These are phyloP conservation scores for Sclerotinia glacialis DNA, from an alignment of 2,329 filamentous ascomycete species.

Conservation along the genomic window DNA sequence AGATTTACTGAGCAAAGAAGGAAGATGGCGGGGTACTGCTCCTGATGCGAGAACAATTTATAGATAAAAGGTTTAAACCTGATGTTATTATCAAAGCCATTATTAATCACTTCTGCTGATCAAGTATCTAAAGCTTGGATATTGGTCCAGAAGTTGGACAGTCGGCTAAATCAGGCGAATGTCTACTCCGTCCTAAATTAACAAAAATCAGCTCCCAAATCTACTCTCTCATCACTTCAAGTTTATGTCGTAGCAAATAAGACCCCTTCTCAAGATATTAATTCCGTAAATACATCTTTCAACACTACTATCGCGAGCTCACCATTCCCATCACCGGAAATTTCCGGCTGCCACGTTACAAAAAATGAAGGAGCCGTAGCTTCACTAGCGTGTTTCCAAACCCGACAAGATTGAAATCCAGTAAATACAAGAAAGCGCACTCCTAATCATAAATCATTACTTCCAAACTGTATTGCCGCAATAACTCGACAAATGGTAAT, in stretches of 20 bases:
- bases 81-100: too few relatives aligned
- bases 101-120: too few relatives aligned
- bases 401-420: not conserved
- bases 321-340: not conserved
- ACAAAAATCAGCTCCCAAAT: not conserved
- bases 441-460: not conserved
- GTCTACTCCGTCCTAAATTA: not conserved
- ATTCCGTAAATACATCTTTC: not conserved
- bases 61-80: too few relatives aligned
- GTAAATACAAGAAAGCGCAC: not conserved
- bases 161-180: not conserved
- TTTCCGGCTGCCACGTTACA: not conserved
- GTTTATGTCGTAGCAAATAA: not conserved
- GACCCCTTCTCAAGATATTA: not conserved
- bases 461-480: not conserved
- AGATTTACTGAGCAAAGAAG: too few relatives aligned
- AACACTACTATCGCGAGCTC: not conserved
- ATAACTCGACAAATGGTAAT: not conserved
- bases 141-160: too few relatives aligned
- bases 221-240: not conserved
- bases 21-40: too few relatives aligned
- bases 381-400: too few relatives aligned
- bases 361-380: not conserved
- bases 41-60: too few relatives aligned
- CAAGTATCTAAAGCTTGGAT: too few relatives aligned